Base-by-base conservation (phyloP, 805 yeast species). In the Debaryomyces maramus region DNA sequence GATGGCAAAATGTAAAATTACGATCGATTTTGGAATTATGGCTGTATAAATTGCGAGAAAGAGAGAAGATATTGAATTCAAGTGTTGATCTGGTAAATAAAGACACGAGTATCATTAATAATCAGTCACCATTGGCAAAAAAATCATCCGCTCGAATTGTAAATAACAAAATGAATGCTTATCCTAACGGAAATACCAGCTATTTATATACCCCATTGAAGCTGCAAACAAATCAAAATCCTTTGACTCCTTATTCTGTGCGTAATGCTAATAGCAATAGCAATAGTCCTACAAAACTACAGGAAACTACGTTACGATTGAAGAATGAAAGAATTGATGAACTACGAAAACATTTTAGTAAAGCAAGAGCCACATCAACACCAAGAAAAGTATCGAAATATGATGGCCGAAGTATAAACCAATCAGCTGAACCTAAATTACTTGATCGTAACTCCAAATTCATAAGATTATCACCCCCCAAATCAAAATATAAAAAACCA, bases 141-240 rank as follows among this genome's bases (percentile, higher is more conserved):
- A 56, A 52, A 31, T 42, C 56, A 16, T 20, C 38, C 20, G 22
- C 37, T 35, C 22, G 41, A 14, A 14, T 44, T 14, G 37, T 31
- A 17, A 32, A 30, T 20, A 36, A 23, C 15, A 27, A 19, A 17
- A n/a, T 26, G 18, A 30, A 26, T 17, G 14, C n/a, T n/a, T 16
- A 33, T 13, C 11, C 23, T 3, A 29, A 22, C 13, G 13, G 21
- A 11, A 35, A 44, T 35, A 40, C 45, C 3, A 60, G 61, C 33
- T 64, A 65, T 39, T 52, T 67, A 34, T 43, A 46, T 30, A 65
- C 73, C 1, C 73, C 73, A 2, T 48, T 66, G 17, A 67, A 67
- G 33, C 53, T 48, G 37, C 58, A 55, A 27, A 49, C 40, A 39
- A 28, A 31, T 21, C 20, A 26, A 17, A 13, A 46, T 43, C 45